Evolutionary conservation across 129 eudicot species (phyloP), one percentile per base, ranked within the genome.

Genomic region (Arctium lappa): DNA sequence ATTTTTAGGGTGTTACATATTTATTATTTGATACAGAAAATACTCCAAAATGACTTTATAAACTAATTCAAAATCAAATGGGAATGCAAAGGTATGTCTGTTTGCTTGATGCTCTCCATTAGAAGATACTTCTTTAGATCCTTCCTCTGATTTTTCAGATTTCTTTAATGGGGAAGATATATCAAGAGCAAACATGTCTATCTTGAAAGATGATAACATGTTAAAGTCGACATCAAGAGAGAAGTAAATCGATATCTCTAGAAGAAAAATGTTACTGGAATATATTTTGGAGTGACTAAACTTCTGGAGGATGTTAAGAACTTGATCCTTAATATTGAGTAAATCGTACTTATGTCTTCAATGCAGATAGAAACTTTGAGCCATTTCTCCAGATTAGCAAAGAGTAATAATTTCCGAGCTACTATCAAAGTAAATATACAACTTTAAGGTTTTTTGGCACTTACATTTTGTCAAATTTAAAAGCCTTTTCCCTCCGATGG

Each of bases 221-320:
- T 76, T 92, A 80, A 92, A 92, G 31, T 86, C 97, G 83, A 79
- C 90, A 88, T 92, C 97, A 79, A 95, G 90, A 82, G 82, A 79
- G 84, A 95, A 95, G 27, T 22, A 22, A 22, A 83, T 95, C 97
- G 92, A 91, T 86, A 85, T 91, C 97, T 97, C 98, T 94, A 86
- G 30, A 75, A 79, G 22, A 72, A 62, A 53, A 6, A 10, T 86
- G 33, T 69, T 34, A 69, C 6, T 33, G 36, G 63, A 73, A 46
- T 42, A 15, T 63, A 63, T 30, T 33, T 50, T 73, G 27, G 62
- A 81, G 36, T 72, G 38, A 71, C 11, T 33, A 6, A 72, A 15
- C 60, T 73, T 10, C 27, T 53, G 50, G 72, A 39, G 72, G 32
- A 56, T 53, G 38, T 37, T 30, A 27, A 73, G 66, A 73, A 73